Evolutionary conservation across 169 alveolate species (phyloP), one percentile per base, ranked within the genome.

Genomic region (Babesia bigemina): DNA sequence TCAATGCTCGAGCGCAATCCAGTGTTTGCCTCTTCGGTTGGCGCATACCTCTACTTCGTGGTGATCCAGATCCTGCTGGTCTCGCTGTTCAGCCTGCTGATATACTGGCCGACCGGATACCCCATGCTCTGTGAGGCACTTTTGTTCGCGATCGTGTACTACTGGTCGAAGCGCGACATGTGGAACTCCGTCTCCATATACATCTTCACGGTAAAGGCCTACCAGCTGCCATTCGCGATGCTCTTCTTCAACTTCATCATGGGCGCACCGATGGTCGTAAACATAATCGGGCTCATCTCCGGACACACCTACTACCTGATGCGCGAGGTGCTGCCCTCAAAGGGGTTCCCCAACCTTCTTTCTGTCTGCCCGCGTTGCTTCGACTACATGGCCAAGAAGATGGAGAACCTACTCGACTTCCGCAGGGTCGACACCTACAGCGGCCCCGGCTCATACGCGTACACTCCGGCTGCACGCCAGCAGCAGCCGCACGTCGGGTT

Each of bases 121-220:
- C 93, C 93, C 14, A 63, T 81, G 69, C 63, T 89, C 50, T 79
- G 85, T 62, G 88, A 89, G 49, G 86, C 95, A 49, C 86, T 94
- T 42, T 53, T 91, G 53, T 91, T 91, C 55, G 75, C 94, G 36
- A 91, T 93, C 39, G 85, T 94, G 48, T 94, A 94, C 86, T 92
- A 93, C 69, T 91, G 95, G 95, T 91, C 96, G 55, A 91, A 91
- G 75, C 82, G 93, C 83, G 94, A 88, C 63, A 93, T 94, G 63
- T 90, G 92, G 86, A 92, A 88, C 61, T 79, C 79, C 12, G 94
- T 93, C 4, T 77, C 91, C 42, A 79, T 94, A 56, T 94, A 93
- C 89, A 88, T 93, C 50, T 73, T 94, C 70, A 91, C 92, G 42
- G 90, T 94, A 47, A 92, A 93, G 75, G 96, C 94, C 42, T 86